Conservation (phyloP, 2,329 filamentous ascomycete genomes). For the Metarhizium anisopliae region DNA sequence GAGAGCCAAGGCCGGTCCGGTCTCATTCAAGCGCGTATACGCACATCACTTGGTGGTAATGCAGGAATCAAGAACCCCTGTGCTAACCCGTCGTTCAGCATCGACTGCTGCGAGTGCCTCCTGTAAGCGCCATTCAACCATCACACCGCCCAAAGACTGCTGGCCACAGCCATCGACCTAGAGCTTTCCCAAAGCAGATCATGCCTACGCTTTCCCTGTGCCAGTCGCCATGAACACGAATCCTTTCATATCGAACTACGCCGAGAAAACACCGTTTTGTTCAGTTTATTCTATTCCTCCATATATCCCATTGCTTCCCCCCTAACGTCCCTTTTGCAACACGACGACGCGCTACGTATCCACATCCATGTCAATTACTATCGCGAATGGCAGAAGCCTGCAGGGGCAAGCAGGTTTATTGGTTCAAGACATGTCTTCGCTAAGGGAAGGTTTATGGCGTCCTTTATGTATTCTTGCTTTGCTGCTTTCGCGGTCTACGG, state of each 20-base stretch:
- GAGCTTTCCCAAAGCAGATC: neutral
- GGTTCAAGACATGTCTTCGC: neutral
- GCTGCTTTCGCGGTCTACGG: neutral
- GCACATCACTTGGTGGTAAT: neutral
- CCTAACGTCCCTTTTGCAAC: neutral
- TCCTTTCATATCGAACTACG: neutral
- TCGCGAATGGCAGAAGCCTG: neutral
- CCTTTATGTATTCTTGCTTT: neutral
- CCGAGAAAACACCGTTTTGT: neutral
- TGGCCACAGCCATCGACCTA: neutral
- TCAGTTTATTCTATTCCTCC: neutral
- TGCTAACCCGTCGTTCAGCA: conserved; percentile 14
- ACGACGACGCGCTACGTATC: neutral
- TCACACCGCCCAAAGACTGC: neutral
- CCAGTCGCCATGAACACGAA: neutral
- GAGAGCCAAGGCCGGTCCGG: neutral
- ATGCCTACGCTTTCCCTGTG: neutral
- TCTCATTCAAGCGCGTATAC: neutral
- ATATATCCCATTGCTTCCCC: neutral
- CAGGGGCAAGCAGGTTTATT: neutral
- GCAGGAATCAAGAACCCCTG: neutral
- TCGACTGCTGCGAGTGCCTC: conserved; percentile 33
- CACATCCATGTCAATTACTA: neutral
- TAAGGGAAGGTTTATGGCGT: neutral
- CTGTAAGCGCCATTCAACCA: conserved; percentile 15